Base-by-base conservation (phyloP, 768 basidiomycete genomes). In the Amanita polypyramis region DNA sequence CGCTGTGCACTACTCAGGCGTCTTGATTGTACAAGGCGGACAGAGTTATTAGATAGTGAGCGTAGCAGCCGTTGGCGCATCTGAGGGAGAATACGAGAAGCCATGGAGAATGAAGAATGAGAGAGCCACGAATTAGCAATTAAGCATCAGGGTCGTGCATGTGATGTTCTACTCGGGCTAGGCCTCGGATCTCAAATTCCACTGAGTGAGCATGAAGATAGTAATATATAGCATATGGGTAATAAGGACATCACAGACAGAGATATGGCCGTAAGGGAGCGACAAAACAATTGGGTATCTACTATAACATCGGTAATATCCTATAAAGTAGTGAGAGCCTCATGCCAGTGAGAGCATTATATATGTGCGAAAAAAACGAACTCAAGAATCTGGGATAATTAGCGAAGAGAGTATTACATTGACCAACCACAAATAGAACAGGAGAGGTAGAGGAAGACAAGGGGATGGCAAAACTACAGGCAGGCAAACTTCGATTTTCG, bases 401-500 rank as follows among this genome's bases (percentile, higher is more conserved):
- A 37, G 45, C 33, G 27, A 46, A 27, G 14, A 27, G 14, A 37
- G 11, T 17, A 21, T 46, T 46, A 46, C 45, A 46, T 27, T 9
- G 32, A 11, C 14, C n/a, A 34, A 40, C 21, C 19, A 20, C 15
- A 6, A 49, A 49, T 23, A 25, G 5, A 15, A 15, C 29, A 45
- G 44, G 49, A 37, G 5, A 29, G 8, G 11, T 9, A 46, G 34
- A 46, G 3, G 34, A 47, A 54, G 45, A 49, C 48, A 42, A 44
- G 36, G 54, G 56, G 54, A 53, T 46, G 44, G 53, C 43, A 43
- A 45, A 50, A 60, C 75, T 72, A 92, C 64, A 92, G 75, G 66
- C 89, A 92, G 45, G 83, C 85, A 65, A 91, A 95, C 69, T 94
- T 95, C 53, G 88, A 91, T 70, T 91, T 93, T 51, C 87, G 83